Conservation (phyloP, 2,329 filamentous ascomycete species). For the Colletotrichum cuscutae region DNA sequence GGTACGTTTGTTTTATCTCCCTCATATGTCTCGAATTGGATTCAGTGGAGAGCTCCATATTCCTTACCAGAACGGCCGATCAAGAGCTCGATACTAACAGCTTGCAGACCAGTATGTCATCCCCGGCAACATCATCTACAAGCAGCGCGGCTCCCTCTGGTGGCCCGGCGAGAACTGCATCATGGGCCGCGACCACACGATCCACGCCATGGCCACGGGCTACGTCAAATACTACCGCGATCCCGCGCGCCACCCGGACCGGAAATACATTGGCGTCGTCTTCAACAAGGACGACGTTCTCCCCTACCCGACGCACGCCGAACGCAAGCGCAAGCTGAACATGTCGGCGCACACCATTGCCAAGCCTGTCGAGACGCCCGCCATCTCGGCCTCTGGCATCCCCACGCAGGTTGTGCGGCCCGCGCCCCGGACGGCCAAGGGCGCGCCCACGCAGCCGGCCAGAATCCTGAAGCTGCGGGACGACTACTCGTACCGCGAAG, state of each 20-base stretch:
- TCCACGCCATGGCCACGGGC: slow-evolving; percentile 84
- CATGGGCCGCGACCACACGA: slow-evolving; percentile 96
- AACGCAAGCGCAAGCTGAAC: slow-evolving; percentile 79
- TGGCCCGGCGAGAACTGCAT: slow-evolving; percentile 94
- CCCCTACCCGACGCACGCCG: slow-evolving; percentile 79
- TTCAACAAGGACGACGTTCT: slow-evolving; percentile 85
- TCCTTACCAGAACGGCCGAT: background rate
- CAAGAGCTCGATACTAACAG: slow-evolving; percentile 18
- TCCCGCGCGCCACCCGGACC: slow-evolving; percentile 80
- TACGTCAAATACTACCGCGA: slow-evolving; percentile 99
- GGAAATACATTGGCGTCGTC: slow-evolving; percentile 94
- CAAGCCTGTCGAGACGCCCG: slow-evolving; percentile 47
- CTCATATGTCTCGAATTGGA: background rate
- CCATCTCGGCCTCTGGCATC: slow-evolving; percentile 61
- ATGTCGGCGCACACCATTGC: slow-evolving; percentile 69
- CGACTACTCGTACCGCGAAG: slow-evolving; percentile 70
- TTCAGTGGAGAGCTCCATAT: background rate
- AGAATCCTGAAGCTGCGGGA: slow-evolving; percentile 61
- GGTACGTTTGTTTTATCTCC: slow-evolving; percentile 63
- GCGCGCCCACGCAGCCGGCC: slow-evolving; percentile 50
- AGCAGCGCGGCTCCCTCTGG: slow-evolving; percentile 94
- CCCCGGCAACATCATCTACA: slow-evolving; percentile 97
- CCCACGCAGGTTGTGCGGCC: slow-evolving; percentile 56
- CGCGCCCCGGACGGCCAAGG: slow-evolving; percentile 40
- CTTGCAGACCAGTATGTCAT: slow-evolving; percentile 86